A percentile compares a stretch with the other conserved stretches of the same genome.
Conservation (phyloP, 2,329 filamentous ascomycete genomes). For the Trichoderma koningiopsis region DNA sequence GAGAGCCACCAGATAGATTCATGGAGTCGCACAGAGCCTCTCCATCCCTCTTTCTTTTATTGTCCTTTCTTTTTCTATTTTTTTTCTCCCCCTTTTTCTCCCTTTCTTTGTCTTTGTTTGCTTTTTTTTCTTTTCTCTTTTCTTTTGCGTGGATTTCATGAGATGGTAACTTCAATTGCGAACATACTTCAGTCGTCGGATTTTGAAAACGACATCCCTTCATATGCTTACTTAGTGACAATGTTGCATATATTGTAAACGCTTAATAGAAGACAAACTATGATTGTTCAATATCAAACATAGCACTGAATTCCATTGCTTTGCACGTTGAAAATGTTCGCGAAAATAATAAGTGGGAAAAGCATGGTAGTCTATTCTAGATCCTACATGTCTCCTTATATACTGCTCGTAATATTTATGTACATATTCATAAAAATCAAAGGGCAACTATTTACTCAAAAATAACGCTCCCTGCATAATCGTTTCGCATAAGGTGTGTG, state of each 20-base stretch:
- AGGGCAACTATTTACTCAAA: constrained; percentile 8
- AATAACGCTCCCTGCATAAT: background rate
- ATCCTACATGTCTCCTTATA: background rate
- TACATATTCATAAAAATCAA: constrained; percentile 4
- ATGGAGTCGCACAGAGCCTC: no score
- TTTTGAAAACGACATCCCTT: background rate
- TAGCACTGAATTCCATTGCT: background rate
- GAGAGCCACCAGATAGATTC: background rate
- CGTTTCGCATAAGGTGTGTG: background rate
- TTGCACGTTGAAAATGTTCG: background rate
- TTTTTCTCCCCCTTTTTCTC: no score
- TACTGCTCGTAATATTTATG: constrained; percentile 3
- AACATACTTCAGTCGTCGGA: background rate
- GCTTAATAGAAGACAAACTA: background rate
- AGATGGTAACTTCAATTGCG: background rate
- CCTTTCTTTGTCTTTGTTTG: no score
- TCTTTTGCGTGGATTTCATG: background rate
- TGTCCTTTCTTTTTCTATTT: no score
- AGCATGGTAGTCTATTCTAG: background rate
- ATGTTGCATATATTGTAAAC: background rate
- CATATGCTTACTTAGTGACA: background rate
- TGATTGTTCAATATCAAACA: background rate
- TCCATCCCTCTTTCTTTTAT: no score
- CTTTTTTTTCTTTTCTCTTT: no score
- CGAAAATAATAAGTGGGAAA: background rate